Base-by-base conservation (phyloP, 495 filamentous ascomycete genomes). In the Xeromyces bisporus region DNA sequence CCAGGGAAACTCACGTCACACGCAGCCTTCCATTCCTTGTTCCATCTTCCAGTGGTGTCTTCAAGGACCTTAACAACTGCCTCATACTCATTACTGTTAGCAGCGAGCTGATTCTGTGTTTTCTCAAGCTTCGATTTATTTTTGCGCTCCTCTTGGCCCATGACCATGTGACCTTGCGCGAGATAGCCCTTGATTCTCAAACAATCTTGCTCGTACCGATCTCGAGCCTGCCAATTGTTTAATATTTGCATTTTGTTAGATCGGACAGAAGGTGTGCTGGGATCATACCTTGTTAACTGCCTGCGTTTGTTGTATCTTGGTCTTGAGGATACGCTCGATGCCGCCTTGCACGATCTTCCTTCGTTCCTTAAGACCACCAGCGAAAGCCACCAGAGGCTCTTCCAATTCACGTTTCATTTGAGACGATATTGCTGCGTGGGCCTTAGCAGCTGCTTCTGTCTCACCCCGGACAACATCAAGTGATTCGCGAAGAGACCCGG, bases 81-180 rank as follows among this genome's bases (percentile, higher is more conserved):
- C 48, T 99, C 86, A 47, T 99, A 99, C 37, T 99, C 91, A 25
- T 71, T 70, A 56, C 87, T 93, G 32, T 85, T 83, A 9, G 68
- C 76, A 0, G 87, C 83, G 16, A 96, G 61, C 42, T 89, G 86
- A 41, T 92, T 87, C 50, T 96, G 91, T 4, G 91, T 94, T 62
- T 99, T 99, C 53, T 99, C 91, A 28, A 99, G 71, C 54, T 89
- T 93, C 15, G 87, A 83, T 59, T 99, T 99, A 53, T 99, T 99
- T 59, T 94, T 96, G 23, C 87, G 68, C 55, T 99, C 91, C 42
- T 99, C 91, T 37, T 99, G 91, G 7, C 91, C 91, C 91, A 96
- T 96, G 23, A 99, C 91, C 91, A 99, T 99, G 47, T 99, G 91
- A 11, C 89, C 91, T 53, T 99, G 91, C 6, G 91, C 91, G 11